A percentile compares a stretch with the other conserved stretches of the same genome.
phyloP scores from a whole-genome alignment of 2,329 filamentous ascomycete genomes.

The Colletotrichum falcatum region DNA sequence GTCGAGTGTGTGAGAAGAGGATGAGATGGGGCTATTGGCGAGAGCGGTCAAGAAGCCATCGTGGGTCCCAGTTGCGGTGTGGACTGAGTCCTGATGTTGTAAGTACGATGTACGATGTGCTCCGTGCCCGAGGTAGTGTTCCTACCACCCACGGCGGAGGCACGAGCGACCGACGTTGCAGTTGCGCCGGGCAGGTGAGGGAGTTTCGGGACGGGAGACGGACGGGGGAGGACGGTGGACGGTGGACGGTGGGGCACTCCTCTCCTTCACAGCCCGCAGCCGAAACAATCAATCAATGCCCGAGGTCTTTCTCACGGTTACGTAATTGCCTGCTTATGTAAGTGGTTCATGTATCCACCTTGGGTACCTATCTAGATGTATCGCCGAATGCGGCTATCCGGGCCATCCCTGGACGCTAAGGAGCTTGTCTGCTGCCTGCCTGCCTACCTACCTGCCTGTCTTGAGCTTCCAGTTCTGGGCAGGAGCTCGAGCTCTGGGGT shows the following conservation, averaged over 20 bases:
- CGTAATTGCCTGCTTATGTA: too few relatives aligned
- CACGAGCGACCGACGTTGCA: too few relatives aligned
- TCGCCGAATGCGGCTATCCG: not conserved
- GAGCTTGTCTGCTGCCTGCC: not conserved
- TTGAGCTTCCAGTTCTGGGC: not conserved
- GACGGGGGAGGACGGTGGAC: constrained; percentile 28
- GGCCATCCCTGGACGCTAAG: not conserved
- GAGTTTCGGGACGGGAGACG: constrained; percentile 24
- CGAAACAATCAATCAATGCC: too few relatives aligned
- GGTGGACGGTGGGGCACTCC: constrained; percentile 8
- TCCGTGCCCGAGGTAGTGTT: too few relatives aligned
- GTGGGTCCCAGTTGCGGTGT: not conserved
- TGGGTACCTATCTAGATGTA: too few relatives aligned
- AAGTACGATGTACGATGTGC: too few relatives aligned
- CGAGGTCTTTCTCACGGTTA: too few relatives aligned
- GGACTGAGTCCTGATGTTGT: too few relatives aligned
- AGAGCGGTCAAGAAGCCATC: constrained; percentile 19
- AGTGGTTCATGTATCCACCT: too few relatives aligned
- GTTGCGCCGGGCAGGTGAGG: too few relatives aligned
- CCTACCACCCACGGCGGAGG: too few relatives aligned
- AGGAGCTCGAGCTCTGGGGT: too few relatives aligned
- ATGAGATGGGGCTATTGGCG: not conserved
- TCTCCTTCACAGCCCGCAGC: not conserved
- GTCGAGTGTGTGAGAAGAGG: constrained; percentile 10
- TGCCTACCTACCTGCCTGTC: not conserved